Evolutionary conservation across 139 green algal species (phyloP), one percentile per base, ranked within the genome.

Genomic region (Limnomonas spitsbergensis): DNA sequence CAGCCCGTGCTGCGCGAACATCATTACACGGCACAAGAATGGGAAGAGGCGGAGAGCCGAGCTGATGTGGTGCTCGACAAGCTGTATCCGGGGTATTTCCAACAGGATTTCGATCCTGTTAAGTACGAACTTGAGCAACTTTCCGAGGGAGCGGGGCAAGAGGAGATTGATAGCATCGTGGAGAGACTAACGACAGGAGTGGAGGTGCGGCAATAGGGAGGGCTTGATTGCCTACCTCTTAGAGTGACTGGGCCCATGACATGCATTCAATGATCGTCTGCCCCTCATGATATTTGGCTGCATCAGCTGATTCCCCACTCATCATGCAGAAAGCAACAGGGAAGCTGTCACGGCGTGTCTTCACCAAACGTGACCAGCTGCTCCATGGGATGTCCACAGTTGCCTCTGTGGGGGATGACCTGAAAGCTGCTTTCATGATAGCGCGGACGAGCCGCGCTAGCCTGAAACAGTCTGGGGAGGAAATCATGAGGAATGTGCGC

Each of bases 91-190:
- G 83, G 75, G 0, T 92, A 90, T 75, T 90, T 88, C 38, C 70
- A 88, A 9, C 6, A 76, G 0, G 56, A 71, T 40, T 89, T 85
- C 53, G 88, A 92, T 66, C 75, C 88, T 2, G 54, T 92, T 37
- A 54, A 61, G 1, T 73, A 86, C 61, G 86, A 92, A 70, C 78
- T 90, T 3, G 47, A 53, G 34, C 72, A 86, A 56, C 66, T 92
- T 3, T 52, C 2, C 0, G 72, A 83, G 1, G 75, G 76, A 0
- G 76, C 74, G 20, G 77, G 78, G 4, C 86, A 86, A 66, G 84
- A 85, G 2, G 82, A 90, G 3, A 83, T 92, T 29, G 88, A 92
- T 39, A 52, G 38, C 3, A 31, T 87, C 27, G 88, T 92, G 35
- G 88, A 92, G 24, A 38, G 74, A 34, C 76, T 92, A 1, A 79